Evolutionary conservation across 148 eudicot genomes (phyloP).

Genomic region (Silene latifolia): DNA sequence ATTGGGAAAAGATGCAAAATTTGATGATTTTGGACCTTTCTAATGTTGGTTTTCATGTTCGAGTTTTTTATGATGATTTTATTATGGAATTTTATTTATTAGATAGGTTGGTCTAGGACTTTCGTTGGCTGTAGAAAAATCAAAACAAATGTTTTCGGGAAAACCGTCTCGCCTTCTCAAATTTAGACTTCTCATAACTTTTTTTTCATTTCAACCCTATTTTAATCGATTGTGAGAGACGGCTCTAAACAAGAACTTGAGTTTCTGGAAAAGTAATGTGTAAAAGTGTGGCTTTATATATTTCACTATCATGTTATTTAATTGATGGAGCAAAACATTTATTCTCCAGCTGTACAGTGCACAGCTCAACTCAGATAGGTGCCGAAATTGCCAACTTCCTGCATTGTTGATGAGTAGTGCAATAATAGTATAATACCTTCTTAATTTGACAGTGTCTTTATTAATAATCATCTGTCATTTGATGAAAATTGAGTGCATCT

Average conservation of each 20-base stretch:
- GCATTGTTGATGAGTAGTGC: conserved; percentile 17
- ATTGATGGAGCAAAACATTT: conserved; percentile 23
- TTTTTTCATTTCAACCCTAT: too few relatives aligned
- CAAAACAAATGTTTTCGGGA: too few relatives aligned
- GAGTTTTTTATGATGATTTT: conserved; percentile 33
- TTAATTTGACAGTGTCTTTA: background rate
- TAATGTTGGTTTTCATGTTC: conserved; percentile 40
- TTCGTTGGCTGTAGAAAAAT: conserved; percentile 6
- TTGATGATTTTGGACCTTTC: conserved; percentile 59
- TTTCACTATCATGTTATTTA: conserved; percentile 21
- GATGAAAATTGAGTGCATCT: background rate
- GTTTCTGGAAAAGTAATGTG: background rate
- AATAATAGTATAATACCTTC: background rate
- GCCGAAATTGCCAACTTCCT: background rate
- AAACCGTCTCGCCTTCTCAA: background rate
- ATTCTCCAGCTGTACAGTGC: conserved; percentile 23
- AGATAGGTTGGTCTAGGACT: conserved; percentile 7
- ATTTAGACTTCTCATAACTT: too few relatives aligned
- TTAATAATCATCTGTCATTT: too few relatives aligned
- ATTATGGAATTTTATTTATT: conserved; percentile 26
- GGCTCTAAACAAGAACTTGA: too few relatives aligned
- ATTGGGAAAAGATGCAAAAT: conserved; percentile 52
- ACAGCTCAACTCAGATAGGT: conserved; percentile 4
- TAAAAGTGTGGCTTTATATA: conserved; percentile 3
- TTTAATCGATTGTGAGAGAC: too few relatives aligned